phyloP scores from a whole-genome alignment of 2,329 filamentous ascomycete genomes.

The Trichoderma brevicompactum region DNA sequence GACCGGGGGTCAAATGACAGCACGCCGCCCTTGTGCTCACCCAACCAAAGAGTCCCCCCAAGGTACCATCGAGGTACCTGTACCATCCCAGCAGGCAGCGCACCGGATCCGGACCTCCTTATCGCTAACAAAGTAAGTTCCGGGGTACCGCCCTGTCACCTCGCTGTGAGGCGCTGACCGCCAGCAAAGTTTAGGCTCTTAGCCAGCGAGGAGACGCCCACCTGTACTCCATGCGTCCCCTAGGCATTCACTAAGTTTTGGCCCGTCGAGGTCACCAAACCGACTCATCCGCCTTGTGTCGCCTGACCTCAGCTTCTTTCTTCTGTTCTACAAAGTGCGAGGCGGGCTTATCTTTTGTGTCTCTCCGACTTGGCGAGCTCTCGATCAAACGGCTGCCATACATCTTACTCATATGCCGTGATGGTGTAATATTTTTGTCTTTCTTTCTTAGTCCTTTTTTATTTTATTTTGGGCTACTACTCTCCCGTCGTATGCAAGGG shows the following conservation, averaged over 20 bases:
- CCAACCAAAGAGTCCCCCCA: neutral
- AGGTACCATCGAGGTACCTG: constrained; percentile 2
- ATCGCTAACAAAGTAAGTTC: constrained; percentile 2
- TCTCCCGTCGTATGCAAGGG: constrained; percentile 20
- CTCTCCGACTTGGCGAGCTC: neutral
- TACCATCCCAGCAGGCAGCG: constrained; percentile 21
- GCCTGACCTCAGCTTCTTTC: constrained; percentile 25
- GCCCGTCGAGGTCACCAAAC: constrained; percentile 29
- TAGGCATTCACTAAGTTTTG: constrained; percentile 30
- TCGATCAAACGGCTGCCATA: constrained; percentile 8
- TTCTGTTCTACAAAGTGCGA: neutral
- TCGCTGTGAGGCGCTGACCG: constrained; percentile 25
- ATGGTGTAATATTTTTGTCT: neutral
- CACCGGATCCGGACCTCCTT: constrained; percentile 25
- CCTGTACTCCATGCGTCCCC: constrained; percentile 9
- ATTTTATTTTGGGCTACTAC: neutral
- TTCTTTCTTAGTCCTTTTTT: neutral
- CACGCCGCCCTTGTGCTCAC: constrained; percentile 23
- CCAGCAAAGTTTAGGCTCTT: constrained; percentile 25
- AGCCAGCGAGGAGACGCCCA: constrained; percentile 18
- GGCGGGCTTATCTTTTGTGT: neutral
- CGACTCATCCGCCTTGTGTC: constrained; percentile 31
- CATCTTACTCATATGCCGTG: constrained; percentile 20
- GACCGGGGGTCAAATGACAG: constrained; percentile 22
- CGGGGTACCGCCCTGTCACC: constrained; percentile 10